Evolutionary conservation across 192 early-diverging fungal species (phyloP).

Genomic region (Entophlyctis luteolus): DNA sequence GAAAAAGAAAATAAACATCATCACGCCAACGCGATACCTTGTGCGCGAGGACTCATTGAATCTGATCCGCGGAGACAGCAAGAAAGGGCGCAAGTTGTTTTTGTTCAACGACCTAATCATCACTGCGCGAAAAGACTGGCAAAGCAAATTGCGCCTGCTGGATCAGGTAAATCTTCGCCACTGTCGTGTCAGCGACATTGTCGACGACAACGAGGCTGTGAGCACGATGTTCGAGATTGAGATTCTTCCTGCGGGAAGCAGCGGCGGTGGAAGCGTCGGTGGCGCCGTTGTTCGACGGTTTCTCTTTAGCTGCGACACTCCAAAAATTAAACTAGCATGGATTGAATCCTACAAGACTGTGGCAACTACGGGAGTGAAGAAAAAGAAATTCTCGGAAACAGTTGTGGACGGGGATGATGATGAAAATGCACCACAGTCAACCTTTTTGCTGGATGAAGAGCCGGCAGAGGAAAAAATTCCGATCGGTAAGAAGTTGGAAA

Average conservation of each 20-base stretch:
- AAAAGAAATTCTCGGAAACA: slow-evolving; percentile 39
- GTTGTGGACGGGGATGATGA: slow-evolving; percentile 21
- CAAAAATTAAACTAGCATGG: slow-evolving; percentile 42
- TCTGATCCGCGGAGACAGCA: slow-evolving; percentile 28
- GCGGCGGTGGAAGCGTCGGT: slow-evolving; percentile 7
- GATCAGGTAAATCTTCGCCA: slow-evolving; percentile 42
- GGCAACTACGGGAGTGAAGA: slow-evolving; percentile 24
- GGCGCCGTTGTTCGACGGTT: slow-evolving; percentile 30
- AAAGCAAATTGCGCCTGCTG: slow-evolving; percentile 45
- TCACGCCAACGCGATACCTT: slow-evolving; percentile 41
- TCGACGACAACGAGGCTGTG: slow-evolving; percentile 22
- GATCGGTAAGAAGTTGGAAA: slow-evolving; percentile 16
- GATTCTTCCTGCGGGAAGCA: slow-evolving; percentile 28
- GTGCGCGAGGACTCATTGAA: slow-evolving; percentile 46
- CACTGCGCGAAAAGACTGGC: slow-evolving; percentile 50
- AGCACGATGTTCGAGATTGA: slow-evolving; percentile 39
- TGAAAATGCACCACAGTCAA: slow-evolving; percentile 18
- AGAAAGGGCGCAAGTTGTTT: slow-evolving; percentile 43
- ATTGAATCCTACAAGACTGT: slow-evolving; percentile 47
- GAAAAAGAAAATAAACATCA: slow-evolving; percentile 42
- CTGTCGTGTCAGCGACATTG: slow-evolving; percentile 45
- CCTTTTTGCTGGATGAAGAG: not conserved
- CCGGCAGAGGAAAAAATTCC: not conserved
- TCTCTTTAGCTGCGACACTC: slow-evolving; percentile 28
- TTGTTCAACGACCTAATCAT: slow-evolving; percentile 55